phyloP scores from a whole-genome alignment of 1,284 basidiomycete species.

The Ustilago sp. region DNA sequence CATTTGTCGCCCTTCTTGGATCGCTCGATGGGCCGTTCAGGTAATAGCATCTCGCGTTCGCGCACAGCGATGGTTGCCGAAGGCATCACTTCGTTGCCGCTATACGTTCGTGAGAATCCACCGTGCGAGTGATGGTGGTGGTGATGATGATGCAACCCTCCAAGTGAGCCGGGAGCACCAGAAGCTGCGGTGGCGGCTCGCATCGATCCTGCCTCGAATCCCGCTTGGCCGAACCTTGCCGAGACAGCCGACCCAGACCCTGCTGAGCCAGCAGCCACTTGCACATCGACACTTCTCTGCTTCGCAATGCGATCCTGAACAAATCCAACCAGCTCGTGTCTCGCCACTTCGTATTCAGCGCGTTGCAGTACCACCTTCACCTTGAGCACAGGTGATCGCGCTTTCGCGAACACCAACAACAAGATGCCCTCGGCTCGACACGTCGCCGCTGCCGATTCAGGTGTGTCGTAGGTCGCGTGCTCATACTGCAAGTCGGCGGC shows the following conservation, averaged over 20 bases:
- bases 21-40: conserved; percentile 49
- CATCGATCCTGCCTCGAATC: conserved; percentile 24
- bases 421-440: conserved; percentile 68
- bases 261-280: conserved; percentile 37
- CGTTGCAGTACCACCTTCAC: conserved; percentile 61
- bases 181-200: conserved; percentile 20
- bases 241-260: conserved; percentile 10
- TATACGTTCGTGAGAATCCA: conserved; percentile 36
- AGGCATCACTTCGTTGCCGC: conserved; percentile 49
- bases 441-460: conserved; percentile 58
- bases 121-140: conserved; percentile 36
- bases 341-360: conserved; percentile 60
- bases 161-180: conserved; percentile 15
- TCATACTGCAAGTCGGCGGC: conserved; percentile 87
- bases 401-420: conserved; percentile 61
- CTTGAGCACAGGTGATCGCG: conserved; percentile 59
- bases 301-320: conserved; percentile 59
- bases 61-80: conserved; percentile 44
- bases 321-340: conserved; percentile 57
- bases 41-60: conserved; percentile 54
- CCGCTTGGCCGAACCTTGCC: conserved; percentile 16
- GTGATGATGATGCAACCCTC: conserved; percentile 34
- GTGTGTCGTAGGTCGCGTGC: conserved; percentile 57
- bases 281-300: conserved; percentile 53
- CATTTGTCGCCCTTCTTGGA: conserved; percentile 53